Evolutionary conservation across 1,139 yeast genomes (phyloP).

Genomic region (Lodderomyces beijingensis): DNA sequence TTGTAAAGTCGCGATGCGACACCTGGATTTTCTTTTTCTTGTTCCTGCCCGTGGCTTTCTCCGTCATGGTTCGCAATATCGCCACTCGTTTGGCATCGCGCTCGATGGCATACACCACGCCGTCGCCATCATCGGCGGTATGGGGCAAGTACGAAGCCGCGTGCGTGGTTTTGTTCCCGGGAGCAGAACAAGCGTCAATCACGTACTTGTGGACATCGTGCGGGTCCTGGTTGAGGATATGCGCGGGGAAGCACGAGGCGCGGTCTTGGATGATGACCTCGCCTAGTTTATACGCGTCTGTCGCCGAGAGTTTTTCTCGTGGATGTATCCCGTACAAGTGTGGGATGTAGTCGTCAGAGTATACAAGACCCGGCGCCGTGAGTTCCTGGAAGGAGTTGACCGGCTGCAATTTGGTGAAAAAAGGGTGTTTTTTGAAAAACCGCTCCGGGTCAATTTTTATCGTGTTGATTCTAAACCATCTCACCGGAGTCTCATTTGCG

Average conservation of each 20-base stretch:
- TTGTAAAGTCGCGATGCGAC: slow-evolving; percentile 83
- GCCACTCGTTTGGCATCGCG: slow-evolving; percentile 70
- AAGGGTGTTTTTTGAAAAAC: slow-evolving; percentile 34
- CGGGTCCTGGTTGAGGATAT: slow-evolving; percentile 57
- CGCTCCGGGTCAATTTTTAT: slow-evolving; percentile 39
- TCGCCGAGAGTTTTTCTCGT: slow-evolving; percentile 49
- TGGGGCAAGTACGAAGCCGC: slow-evolving; percentile 56
- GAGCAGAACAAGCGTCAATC: slow-evolving; percentile 96
- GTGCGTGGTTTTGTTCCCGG: slow-evolving; percentile 97
- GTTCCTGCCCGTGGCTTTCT: slow-evolving; percentile 63
- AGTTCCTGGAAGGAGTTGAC: slow-evolving; percentile 48
- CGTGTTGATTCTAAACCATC: slow-evolving; percentile 84
- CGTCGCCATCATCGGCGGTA: slow-evolving; percentile 1
- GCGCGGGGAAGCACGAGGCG: slow-evolving; percentile 95
- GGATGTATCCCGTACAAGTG: slow-evolving; percentile 82
- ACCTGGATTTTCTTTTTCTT: slow-evolving; percentile 50
- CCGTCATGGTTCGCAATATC: slow-evolving; percentile 73
- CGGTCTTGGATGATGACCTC: slow-evolving; percentile 87
- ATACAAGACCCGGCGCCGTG: slow-evolving; percentile 50
- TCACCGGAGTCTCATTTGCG: slow-evolving; percentile 70
- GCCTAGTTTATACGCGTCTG: slow-evolving; percentile 68
- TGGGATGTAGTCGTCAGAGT: slow-evolving; percentile 67
- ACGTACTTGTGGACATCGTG: slow-evolving; percentile 44
- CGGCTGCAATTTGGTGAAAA: slow-evolving; percentile 43
- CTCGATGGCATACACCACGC: slow-evolving; percentile 74